These are phyloP conservation scores for Alloteropsis semialata DNA, from an alignment of 176 grass and related monocot genomes.

Conservation along the genomic window DNA sequence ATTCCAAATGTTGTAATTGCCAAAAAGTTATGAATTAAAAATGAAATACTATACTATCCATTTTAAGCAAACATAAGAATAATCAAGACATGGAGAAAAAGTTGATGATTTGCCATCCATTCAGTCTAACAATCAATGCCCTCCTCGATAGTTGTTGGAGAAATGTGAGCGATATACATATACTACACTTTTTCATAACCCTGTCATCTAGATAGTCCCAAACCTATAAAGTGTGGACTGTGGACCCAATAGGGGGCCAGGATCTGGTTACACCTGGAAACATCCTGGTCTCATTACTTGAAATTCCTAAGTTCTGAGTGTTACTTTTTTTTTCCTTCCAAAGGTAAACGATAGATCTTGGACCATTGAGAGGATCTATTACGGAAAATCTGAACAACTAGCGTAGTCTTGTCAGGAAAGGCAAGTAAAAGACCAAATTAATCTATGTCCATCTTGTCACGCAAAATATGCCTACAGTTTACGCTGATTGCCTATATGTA, in stretches of 20 bases:
- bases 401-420: not conserved
- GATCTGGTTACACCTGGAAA: constrained; percentile 9
- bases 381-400: not conserved
- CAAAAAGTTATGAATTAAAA: not conserved
- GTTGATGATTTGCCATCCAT: not conserved
- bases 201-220: not conserved
- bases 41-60: not conserved
- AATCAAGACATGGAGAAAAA: constrained; percentile 8
- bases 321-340: not conserved
- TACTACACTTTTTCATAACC: constrained; percentile 13
- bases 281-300: not conserved
- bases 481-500: not conserved
- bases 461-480: not conserved
- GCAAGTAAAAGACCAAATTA: not conserved
- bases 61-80: not conserved
- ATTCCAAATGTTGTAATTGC: not conserved
- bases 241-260: not conserved
- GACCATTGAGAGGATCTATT: not conserved
- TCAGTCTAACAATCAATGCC: not conserved
- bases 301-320: not conserved
- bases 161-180: not conserved
- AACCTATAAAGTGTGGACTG: constrained; percentile 12
- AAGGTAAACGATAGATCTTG: not conserved
- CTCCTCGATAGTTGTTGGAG: not conserved
- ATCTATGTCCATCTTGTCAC: not conserved